Evolutionary conservation across 495 filamentous ascomycete genomes (phyloP), one percentile per base, ranked within the genome.

Genomic region (Aspergillus sclerotioniger): DNA sequence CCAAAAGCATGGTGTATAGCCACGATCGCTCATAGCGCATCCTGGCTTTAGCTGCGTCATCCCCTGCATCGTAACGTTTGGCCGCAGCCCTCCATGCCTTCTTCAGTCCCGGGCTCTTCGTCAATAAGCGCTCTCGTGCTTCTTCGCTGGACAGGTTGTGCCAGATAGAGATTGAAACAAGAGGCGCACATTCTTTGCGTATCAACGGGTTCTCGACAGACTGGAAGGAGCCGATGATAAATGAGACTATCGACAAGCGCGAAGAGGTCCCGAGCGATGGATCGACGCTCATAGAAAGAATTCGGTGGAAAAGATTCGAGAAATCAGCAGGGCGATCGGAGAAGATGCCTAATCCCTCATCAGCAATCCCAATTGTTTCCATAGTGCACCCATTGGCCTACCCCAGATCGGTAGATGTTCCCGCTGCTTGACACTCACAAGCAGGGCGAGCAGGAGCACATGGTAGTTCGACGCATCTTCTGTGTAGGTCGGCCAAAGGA

Each of bases 161-260:
- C 94, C 94, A 98, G 63, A 95, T 90, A 1, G 90, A 89, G 62
- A 99, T 96, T 0, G 90, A 92, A 43, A 99, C 93, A 39, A 99
- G 78, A 10, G 94, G 90, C 43, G 92, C 95, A 73, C 93, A 97
- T 76, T 99, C 93, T 67, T 96, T 98, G 48, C 94, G 83, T 29
- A 98, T 89, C 50, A 96, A 80, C 19, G 80, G 81, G 72, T 87
- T 96, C 64, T 99, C 94, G 16, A 98, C 82, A 20, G 92, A 96
- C 72, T 96, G 92, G 70, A 96, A 98, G 53, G 93, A 90, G 62
- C 86, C 84, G 53, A 96, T 92, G 56, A 96, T 82, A 70, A 96
- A 96, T 13, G 86, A 87, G 4, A 98, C 73, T 28, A 98, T 82
- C 20, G 94, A 85, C 1, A 88, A 87, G 53, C 90, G 85, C 50